Evolutionary conservation across 116 monocot genomes (phyloP), one percentile per base, ranked within the genome.

Genomic region (Cymodocea nodosa): DNA sequence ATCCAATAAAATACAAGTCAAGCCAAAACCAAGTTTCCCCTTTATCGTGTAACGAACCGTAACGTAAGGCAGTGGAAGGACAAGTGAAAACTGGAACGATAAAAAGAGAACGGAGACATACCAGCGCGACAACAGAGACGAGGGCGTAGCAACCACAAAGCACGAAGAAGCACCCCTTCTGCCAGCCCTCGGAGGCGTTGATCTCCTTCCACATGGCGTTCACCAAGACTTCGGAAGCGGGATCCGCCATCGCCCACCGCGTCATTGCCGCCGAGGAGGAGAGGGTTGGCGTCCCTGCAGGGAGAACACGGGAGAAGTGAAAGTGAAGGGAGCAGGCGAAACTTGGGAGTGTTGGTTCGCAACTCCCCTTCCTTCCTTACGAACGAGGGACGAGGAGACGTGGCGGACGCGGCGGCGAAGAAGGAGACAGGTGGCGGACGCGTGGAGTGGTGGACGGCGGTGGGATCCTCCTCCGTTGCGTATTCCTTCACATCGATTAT

Each of bases 71-170:
- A 44, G 12, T 1, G 44, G 44, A 44, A 44, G 44, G 12, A 44
- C 11, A 44, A 6, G 12, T 10, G n/a, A n/a, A 44, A 44, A 44
- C 44, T 7, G 44, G 8, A 44, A 40, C 40, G 10, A 40, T 6
- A 44, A 10, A 44, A 44, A 44, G 44, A 44, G 9, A 44, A 44
- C 4, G 44, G 44, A 44, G 44, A 50, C 14, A 12, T 61, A 90
- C 90, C 78, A 90, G 56, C 48, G 86, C 85, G 59, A 86, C 57
- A 66, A 81, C 54, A 63, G 90, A 74, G 66, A 86, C 81, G 61
- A 90, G 59, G 68, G 81, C 57, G 64, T 81, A 90, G 63, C 80
- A 68, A 34, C 71, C 75, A 64, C 75, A 90, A 37, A 90, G 83
- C 25, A 74, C 50, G 65, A 67, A 83, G 79, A 81, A 90, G 53